Percentiles rank a stretch among this genome's conserved stretches.
These are phyloP conservation scores for Ogataea populi-albae DNA, from an alignment of 805 yeast species.

Conservation along the genomic window DNA sequence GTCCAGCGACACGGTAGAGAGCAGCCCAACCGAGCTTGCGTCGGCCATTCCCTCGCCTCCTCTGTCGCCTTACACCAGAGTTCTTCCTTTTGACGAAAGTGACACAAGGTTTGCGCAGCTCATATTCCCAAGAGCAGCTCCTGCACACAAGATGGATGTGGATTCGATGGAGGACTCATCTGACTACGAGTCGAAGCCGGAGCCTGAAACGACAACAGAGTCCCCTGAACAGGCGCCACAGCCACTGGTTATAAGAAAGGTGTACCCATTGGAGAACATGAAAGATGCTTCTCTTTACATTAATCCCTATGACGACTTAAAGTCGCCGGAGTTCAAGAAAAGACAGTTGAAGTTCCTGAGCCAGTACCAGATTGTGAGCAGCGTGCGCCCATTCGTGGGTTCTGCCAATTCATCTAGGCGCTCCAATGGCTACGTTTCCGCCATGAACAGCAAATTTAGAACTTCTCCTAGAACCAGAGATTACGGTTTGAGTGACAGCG, in stretches of 20 bases:
- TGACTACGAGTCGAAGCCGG: slow-evolving; percentile 10
- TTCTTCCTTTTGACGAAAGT: slow-evolving; percentile 24
- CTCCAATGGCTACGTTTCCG: slow-evolving; percentile 7
- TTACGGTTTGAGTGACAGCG: slow-evolving; percentile 31
- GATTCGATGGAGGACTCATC: slow-evolving; percentile 9
- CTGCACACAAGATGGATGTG: slow-evolving; percentile 10
- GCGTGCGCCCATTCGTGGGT: slow-evolving; percentile 11
- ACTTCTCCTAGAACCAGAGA: slow-evolving; percentile 30
- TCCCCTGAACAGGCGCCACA: slow-evolving; percentile 2
- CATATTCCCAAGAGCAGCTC: slow-evolving; percentile 25
- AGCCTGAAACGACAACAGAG: slow-evolving; percentile 1
- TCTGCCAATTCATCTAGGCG: slow-evolving; percentile 6
- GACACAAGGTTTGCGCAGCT: slow-evolving; percentile 28
- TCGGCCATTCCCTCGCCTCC: slow-evolving; percentile 39
- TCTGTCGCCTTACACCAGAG: slow-evolving; percentile 34
- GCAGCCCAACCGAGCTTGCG: slow-evolving; percentile 12
- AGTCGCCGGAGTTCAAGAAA: slow-evolving; percentile 42
- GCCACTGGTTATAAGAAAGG: slow-evolving; percentile 14
- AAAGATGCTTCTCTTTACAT: slow-evolving; percentile 44
- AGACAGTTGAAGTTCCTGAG: slow-evolving; percentile 51
- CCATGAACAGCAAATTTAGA: slow-evolving; percentile 22
- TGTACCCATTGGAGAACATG: slow-evolving; percentile 48
- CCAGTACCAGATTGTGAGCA: slow-evolving; percentile 42
- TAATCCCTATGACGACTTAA: slow-evolving; percentile 49
- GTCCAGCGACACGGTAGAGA: slow-evolving; percentile 6